These are phyloP conservation scores for Cymbopogon citratus DNA, from an alignment of 176 grass and related monocot genomes.

Conservation along the genomic window DNA sequence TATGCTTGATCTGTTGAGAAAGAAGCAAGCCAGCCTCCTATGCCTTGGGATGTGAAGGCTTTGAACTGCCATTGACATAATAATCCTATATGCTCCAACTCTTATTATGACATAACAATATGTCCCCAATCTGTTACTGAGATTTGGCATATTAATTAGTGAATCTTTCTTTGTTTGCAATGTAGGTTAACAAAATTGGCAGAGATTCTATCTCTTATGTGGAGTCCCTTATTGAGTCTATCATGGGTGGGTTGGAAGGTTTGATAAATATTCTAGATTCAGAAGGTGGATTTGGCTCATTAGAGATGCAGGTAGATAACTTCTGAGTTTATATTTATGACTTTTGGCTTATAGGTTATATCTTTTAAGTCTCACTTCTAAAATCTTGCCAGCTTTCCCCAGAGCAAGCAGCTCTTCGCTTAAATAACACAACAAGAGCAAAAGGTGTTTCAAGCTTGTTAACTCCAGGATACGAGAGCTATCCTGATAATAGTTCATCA, in stretches of 20 bases:
- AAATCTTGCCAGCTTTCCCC: conserved; percentile 70
- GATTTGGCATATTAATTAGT: conserved; percentile 21
- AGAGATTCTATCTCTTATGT: conserved; percentile 95
- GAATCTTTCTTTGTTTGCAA: conserved; percentile 18
- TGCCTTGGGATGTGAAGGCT: conserved; percentile 1
- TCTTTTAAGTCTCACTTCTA: conserved; percentile 12
- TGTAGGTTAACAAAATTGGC: conserved; percentile 83
- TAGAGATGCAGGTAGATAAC: conserved; percentile 90
- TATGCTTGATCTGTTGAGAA: neutral
- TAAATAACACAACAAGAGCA: conserved; percentile 68
- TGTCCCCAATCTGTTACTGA: neutral
- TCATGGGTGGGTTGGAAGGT: conserved; percentile 99
- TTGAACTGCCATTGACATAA: conserved; percentile 13
- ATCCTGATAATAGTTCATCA: conserved; percentile 88
- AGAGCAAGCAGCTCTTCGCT: conserved; percentile 90
- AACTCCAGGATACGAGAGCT: conserved; percentile 84
- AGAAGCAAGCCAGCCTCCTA: neutral
- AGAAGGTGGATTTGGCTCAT: conserved; percentile 95
- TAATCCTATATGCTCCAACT: neutral
- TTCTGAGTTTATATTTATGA: conserved; percentile 27
- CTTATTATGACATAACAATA: neutral
- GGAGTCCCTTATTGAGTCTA: conserved; percentile 95
- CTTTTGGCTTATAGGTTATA: neutral
- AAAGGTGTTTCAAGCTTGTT: conserved; percentile 72
- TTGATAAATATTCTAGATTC: conserved; percentile 98